Conservation (phyloP, 106 monocot species). For the Dactylorhiza incarnata region DNA sequence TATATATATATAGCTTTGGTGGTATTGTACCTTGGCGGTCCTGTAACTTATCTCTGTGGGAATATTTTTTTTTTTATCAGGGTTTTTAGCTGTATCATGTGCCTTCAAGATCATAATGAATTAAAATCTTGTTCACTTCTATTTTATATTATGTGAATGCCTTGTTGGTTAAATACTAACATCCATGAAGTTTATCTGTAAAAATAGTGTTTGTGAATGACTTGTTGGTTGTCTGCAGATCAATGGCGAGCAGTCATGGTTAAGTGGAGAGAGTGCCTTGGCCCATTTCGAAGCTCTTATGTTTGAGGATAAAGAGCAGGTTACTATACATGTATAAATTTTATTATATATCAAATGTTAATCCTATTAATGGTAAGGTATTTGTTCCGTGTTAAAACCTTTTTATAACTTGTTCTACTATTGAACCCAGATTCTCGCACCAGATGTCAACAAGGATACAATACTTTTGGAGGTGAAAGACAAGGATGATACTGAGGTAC, state of each 20-base stretch:
- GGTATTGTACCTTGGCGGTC: too few species aligned
- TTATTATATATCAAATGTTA: background rate
- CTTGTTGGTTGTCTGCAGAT: conserved; percentile 23
- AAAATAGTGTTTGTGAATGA: background rate
- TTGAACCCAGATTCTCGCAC: conserved; percentile 22
- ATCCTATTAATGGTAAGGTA: background rate
- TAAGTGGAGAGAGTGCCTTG: conserved; percentile 38
- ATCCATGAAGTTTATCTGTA: background rate
- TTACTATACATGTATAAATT: conserved; percentile 6
- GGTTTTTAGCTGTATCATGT: too few species aligned
- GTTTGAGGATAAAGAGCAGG: conserved; percentile 37
- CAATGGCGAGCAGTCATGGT: conserved; percentile 24
- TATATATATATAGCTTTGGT: too few species aligned
- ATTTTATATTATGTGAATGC: background rate
- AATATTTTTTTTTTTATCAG: too few species aligned
- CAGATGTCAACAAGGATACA: conserved; percentile 30
- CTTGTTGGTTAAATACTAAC: background rate
- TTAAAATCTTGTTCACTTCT: background rate
- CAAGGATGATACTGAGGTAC: conserved; percentile 60
- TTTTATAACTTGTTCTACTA: background rate
- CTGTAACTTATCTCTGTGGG: too few species aligned
- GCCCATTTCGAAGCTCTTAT: conserved; percentile 79
- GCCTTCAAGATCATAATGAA: too few species aligned
- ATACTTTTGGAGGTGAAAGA: conserved; percentile 38
- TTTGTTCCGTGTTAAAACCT: background rate